Evolutionary conservation across 2,329 filamentous ascomycete genomes (phyloP).

Genomic region (Zarea fungicola): DNA sequence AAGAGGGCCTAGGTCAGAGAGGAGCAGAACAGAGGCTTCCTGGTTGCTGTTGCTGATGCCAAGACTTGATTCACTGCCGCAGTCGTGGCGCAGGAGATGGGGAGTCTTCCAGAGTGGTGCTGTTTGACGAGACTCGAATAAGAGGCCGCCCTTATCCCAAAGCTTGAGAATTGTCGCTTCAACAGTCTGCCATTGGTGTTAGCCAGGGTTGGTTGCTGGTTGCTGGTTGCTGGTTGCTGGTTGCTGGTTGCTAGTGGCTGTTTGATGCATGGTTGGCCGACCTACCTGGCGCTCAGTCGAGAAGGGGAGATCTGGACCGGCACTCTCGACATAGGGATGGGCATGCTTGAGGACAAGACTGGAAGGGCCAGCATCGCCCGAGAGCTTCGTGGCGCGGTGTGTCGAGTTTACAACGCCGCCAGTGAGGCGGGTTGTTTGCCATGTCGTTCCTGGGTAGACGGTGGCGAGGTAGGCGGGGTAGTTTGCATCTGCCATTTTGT

Average conservation of each 20-base stretch:
- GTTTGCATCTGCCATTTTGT: neutral
- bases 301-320: constrained; percentile 14
- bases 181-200: constrained; percentile 12
- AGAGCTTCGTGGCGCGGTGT: constrained; percentile 12
- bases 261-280: neutral
- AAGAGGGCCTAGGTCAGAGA: constrained; percentile 13
- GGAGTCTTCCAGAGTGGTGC: constrained; percentile 12
- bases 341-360: constrained; percentile 19
- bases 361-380: constrained; percentile 3
- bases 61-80: constrained; percentile 12
- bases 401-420: constrained; percentile 18
- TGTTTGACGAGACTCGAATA: constrained; percentile 4
- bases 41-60: constrained; percentile 7
- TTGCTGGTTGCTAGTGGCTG: neutral
- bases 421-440: constrained; percentile 12
- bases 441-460: constrained; percentile 13
- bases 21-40: constrained; percentile 14
- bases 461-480: constrained; percentile 14
- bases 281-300: constrained; percentile 16
- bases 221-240: neutral
- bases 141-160: constrained; percentile 9
- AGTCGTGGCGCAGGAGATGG: constrained; percentile 14
- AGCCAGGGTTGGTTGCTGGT: too few relatives aligned
- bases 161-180: constrained; percentile 13
- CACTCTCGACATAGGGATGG: constrained; percentile 15